phyloP scores from a whole-genome alignment of 1,139 yeast species.

The Taiozyma sp. region DNA sequence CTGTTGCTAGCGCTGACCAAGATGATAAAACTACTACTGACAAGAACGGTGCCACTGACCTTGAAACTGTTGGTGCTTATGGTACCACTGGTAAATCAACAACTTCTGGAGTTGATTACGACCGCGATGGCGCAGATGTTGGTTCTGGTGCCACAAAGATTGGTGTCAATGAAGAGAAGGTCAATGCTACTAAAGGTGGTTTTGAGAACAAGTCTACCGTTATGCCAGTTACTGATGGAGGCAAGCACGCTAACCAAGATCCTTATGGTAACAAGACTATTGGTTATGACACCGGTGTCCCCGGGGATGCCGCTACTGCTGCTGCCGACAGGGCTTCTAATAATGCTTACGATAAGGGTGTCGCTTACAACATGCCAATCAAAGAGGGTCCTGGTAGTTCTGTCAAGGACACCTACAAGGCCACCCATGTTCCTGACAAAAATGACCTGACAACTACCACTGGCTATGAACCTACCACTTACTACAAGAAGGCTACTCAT shows the following conservation, averaged over 20 bases:
- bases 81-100: neutral
- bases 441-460: constrained; percentile 15
- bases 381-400: constrained; percentile 13
- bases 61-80: neutral
- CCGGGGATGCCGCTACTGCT: constrained; percentile 12
- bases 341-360: constrained; percentile 1
- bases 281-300: constrained; percentile 16
- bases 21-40: neutral
- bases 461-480: constrained; percentile 17
- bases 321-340: constrained; percentile 5
- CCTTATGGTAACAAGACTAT: constrained; percentile 10
- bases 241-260: constrained; percentile 8
- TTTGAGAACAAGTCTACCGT: constrained; percentile 20
- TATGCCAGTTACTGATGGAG: constrained; percentile 12
- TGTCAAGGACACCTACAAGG: constrained; percentile 15
- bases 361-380: constrained; percentile 6
- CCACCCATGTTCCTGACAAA: constrained; percentile 5
- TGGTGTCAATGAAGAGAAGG: constrained; percentile 10
- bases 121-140: constrained; percentile 9
- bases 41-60: neutral
- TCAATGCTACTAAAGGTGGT: constrained; percentile 1
- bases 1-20: constrained; percentile 3
- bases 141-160: constrained; percentile 16
- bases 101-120: neutral
- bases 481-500: constrained; percentile 12